A percentile compares a stretch with the other conserved stretches of the same genome.
phyloP scores from a whole-genome alignment of 805 yeast species.

The Ogataea corticis region DNA sequence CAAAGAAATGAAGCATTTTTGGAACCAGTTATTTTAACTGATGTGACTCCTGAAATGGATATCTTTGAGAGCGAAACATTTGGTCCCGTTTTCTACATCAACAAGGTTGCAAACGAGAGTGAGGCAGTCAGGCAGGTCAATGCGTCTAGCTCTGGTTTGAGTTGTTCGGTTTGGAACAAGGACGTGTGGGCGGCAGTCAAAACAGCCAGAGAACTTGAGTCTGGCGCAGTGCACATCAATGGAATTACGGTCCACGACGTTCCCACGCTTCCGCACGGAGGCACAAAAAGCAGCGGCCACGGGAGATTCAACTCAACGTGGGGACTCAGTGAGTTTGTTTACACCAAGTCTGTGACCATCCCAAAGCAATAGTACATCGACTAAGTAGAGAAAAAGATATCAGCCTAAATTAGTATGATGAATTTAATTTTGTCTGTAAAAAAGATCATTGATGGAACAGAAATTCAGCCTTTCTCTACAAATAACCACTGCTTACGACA shows the following conservation, averaged over 20 bases:
- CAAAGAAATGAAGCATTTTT: constrained; percentile 5
- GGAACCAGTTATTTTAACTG: constrained; percentile 4
- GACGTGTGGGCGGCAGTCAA: constrained; percentile 11
- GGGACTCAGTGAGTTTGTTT: constrained; percentile 44
- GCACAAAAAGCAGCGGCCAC: constrained; percentile 42
- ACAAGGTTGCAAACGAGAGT: constrained; percentile 1
- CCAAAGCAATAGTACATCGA: neutral
- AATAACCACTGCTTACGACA: too few relatives aligned
- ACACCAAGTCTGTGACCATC: constrained; percentile 33
- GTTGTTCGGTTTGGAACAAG: constrained; percentile 9
- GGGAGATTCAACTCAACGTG: constrained; percentile 45
- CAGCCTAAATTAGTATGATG: too few relatives aligned
- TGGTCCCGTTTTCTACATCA: constrained; percentile 9
- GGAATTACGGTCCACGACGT: constrained; percentile 21
- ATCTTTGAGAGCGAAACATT: constrained; percentile 4
- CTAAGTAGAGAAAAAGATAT: too few relatives aligned
- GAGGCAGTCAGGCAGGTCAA: constrained; percentile 7
- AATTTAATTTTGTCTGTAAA: neutral
- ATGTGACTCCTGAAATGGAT: constrained; percentile 1
- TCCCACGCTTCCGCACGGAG: constrained; percentile 43
- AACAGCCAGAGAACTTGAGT: constrained; percentile 1
- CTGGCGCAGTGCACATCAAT: constrained; percentile 20
- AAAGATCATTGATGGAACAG: too few relatives aligned
- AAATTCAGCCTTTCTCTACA: too few relatives aligned
- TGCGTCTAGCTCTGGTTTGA: constrained; percentile 5